phyloP scores from a whole-genome alignment of 2,329 filamentous ascomycete species.

The Paramyrothecium roridum region DNA sequence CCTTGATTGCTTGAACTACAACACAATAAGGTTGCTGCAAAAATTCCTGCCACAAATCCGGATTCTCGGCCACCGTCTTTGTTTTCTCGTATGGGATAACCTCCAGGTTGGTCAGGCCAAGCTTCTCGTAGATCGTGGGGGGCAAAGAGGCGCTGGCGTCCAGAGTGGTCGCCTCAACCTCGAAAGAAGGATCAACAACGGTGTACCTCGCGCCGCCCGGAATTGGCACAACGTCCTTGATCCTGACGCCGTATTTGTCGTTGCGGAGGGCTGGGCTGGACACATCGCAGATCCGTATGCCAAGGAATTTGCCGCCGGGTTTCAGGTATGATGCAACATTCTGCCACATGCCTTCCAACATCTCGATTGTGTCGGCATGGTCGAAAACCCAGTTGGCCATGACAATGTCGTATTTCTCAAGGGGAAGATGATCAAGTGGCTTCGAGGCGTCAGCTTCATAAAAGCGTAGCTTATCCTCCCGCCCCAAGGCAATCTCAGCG shows the following conservation, averaged over 20 bases:
- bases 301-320: slow-evolving; percentile 6
- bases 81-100: neutral
- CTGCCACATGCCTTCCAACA: slow-evolving; percentile 3
- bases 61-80: neutral
- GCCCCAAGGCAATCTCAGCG: neutral
- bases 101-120: slow-evolving; percentile 2
- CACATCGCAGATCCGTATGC: neutral
- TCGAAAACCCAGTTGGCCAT: slow-evolving; percentile 7
- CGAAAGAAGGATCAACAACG: neutral
- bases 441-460: neutral
- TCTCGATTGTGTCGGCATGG: neutral
- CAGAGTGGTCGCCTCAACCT: neutral
- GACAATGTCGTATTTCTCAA: slow-evolving; percentile 5
- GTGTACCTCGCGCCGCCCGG: neutral
- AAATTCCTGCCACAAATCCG: slow-evolving; percentile 3
- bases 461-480: neutral
- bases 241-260: neutral
- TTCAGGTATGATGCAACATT: slow-evolving; percentile 2
- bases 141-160: neutral
- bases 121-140: neutral
- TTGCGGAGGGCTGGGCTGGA: neutral
- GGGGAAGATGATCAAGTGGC: neutral
- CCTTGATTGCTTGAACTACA: neutral
- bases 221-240: neutral
- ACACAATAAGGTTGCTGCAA: neutral